phyloP scores from a whole-genome alignment of 805 yeast species.

The Kodamaea restingae region DNA sequence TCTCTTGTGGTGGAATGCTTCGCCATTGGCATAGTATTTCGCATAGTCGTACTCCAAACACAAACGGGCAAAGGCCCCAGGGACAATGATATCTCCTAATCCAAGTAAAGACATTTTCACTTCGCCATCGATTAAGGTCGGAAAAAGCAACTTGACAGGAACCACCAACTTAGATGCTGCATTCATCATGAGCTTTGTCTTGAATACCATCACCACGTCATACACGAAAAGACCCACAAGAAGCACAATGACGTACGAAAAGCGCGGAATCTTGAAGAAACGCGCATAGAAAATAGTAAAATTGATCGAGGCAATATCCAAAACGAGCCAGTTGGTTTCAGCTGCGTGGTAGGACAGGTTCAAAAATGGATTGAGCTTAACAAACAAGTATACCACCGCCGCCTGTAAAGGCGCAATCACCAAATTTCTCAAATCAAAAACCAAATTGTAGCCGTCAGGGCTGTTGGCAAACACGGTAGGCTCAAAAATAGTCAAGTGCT shows the following conservation, averaged over 20 bases:
- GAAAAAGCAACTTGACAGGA: constrained; percentile 51
- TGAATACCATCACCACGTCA: constrained; percentile 66
- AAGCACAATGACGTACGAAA: constrained; percentile 43
- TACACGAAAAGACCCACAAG: constrained; percentile 52
- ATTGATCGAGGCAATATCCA: constrained; percentile 40
- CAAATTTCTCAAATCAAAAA: constrained; percentile 20
- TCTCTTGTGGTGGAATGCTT: constrained; percentile 37
- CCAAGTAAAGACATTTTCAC: constrained; percentile 45
- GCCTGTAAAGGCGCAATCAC: constrained; percentile 15
- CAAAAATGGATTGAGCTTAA: constrained; percentile 13
- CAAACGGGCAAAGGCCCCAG: constrained; percentile 51
- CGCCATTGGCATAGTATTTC: constrained; percentile 17
- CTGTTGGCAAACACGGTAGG: constrained; percentile 19
- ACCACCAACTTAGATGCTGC: constrained; percentile 54
- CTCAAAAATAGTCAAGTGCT: constrained; percentile 14
- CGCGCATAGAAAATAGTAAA: constrained; percentile 44
- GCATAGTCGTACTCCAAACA: constrained; percentile 53
- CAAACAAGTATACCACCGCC: constrained; percentile 14
- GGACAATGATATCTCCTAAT: constrained; percentile 62
- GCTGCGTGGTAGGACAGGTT: constrained; percentile 4
- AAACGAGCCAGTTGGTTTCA: constrained; percentile 42
- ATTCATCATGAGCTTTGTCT: constrained; percentile 54
- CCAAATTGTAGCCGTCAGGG: constrained; percentile 8
- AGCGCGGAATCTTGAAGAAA: constrained; percentile 36
- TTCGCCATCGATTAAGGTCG: constrained; percentile 18